Evolutionary conservation across 306 rosid species (phyloP), one percentile per base, ranked within the genome.

Genomic region (Betula pendula): DNA sequence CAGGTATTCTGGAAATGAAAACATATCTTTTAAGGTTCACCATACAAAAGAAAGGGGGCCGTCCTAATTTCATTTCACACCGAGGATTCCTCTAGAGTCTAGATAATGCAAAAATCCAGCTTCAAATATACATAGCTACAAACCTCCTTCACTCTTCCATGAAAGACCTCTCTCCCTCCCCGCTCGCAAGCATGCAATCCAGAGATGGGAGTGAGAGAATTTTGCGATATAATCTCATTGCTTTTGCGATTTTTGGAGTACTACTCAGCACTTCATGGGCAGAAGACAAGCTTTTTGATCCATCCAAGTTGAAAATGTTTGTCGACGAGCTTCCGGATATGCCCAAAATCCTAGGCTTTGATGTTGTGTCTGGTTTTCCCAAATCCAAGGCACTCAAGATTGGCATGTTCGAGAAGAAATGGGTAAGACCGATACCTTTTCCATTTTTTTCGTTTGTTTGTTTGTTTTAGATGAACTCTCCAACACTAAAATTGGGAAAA

Each of bases 351-450:
- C 63, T 31, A 11, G 88, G 82, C 44, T 87, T 66, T 45, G 49
- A 68, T 12, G 17, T 76, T 50, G 77, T 67, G 25, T 19, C 77
- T 27, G 84, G 84, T n/a, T 63, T 55, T 58, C 83, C 84, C 68
- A 62, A 53, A 63, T 52, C 90, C 19, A 80, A 71, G 52, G 62
- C 72, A 19, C 80, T 87, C 12, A 31, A 65, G 35, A 82, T 84
- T 53, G 88, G 90, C 67, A 87, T 87, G 87, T 87, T 74, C 84
- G 12, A 38, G 59, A 87, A 77, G 58, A 80, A 77, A 59, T 84
- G 88, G 90, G 90, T 87, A 29, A 68, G 60, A 2, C 2, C 19
- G 52, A 2, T 1, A n/a, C 8, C 2, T 12, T 20, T 0, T 9
- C 6, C 5, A 2, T 0, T 14, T 27, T 29, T 14, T 1, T 2